A percentile compares a stretch with the other conserved stretches of the same genome.
Conservation (phyloP, 371 early-diverging fungal species). For the Mortierella sp. region DNA sequence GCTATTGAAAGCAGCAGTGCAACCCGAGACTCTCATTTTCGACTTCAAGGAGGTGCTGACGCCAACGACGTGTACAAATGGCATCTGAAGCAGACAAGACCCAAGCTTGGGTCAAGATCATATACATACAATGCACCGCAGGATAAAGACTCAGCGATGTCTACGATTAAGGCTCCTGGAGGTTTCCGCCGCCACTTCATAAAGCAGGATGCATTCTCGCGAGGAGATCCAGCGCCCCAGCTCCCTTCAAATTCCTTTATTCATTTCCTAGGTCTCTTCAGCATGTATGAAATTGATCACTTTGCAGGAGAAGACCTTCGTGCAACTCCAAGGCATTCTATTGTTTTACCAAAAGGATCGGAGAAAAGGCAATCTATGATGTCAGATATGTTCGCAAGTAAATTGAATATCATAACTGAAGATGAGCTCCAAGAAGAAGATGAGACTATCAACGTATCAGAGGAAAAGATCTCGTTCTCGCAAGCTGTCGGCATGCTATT, state of each 20-base stretch:
- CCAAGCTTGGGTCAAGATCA: slow-evolving; percentile 15
- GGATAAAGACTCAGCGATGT: neutral
- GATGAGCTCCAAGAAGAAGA: slow-evolving; percentile 65
- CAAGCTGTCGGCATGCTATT: slow-evolving; percentile 55
- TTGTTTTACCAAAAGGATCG: slow-evolving; percentile 30
- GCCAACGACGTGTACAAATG: slow-evolving; percentile 74
- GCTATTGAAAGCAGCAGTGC: neutral
- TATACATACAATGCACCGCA: slow-evolving; percentile 43
- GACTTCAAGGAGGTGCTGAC: slow-evolving; percentile 66
- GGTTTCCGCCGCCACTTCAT: slow-evolving; percentile 79
- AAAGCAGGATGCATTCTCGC: slow-evolving; percentile 61
- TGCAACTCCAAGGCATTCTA: slow-evolving; percentile 31
- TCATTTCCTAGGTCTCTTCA: slow-evolving; percentile 72
- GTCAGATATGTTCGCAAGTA: slow-evolving; percentile 10
- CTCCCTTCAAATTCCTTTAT: slow-evolving; percentile 70
- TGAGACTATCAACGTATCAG: slow-evolving; percentile 41
- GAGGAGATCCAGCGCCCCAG: slow-evolving; percentile 48
- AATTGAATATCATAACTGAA: slow-evolving; percentile 61
- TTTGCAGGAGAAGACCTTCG: slow-evolving; percentile 82
- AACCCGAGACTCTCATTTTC: slow-evolving; percentile 33
- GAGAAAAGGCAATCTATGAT: slow-evolving; percentile 27
- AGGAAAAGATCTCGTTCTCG: slow-evolving; percentile 55
- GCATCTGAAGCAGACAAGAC: slow-evolving; percentile 52
- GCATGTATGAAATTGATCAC: slow-evolving; percentile 67
- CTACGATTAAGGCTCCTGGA: slow-evolving; percentile 72